Evolutionary conservation across 306 rosid species (phyloP).

Genomic region (Astragalus membranaceus): DNA sequence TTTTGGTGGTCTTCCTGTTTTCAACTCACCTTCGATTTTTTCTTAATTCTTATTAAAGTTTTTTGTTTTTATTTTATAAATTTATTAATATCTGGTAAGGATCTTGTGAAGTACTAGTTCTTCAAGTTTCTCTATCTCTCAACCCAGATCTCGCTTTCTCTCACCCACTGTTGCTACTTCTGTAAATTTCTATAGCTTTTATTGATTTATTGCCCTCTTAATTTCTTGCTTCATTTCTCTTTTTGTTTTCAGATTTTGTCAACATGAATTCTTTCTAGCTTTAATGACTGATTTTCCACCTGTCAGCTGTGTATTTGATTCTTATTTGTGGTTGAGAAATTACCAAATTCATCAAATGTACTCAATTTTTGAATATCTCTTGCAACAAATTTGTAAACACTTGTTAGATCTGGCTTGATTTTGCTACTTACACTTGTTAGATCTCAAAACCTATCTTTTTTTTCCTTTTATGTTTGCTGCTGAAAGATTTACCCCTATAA

Average conservation of each 20-base stretch:
- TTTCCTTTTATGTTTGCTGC: neutral
- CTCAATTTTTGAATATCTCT: conserved; percentile 5
- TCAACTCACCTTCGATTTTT: conserved; percentile 27
- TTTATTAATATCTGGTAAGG: neutral
- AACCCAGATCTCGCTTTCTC: conserved; percentile 52
- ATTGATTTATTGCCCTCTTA: neutral
- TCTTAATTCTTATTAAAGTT: conserved; percentile 14
- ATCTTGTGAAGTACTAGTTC: conserved; percentile 22
- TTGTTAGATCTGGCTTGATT: conserved; percentile 26
- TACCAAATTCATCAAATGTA: conserved; percentile 12
- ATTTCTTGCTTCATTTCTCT: neutral
- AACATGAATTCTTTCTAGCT: conserved; percentile 32
- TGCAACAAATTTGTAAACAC: neutral
- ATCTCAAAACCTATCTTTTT: neutral
- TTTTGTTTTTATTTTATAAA: neutral
- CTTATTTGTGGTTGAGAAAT: conserved; percentile 1
- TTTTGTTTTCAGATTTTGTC: neutral
- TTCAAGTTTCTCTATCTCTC: neutral
- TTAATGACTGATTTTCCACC: neutral
- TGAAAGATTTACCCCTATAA: neutral
- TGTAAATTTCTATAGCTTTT: neutral
- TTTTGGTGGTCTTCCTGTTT: conserved; percentile 12
- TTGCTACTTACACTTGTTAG: neutral
- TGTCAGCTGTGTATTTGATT: neutral
- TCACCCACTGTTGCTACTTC: conserved; percentile 18